These are phyloP conservation scores for Colletotrichum abscissum DNA, from an alignment of 2,329 filamentous ascomycete genomes.

Conservation along the genomic window DNA sequence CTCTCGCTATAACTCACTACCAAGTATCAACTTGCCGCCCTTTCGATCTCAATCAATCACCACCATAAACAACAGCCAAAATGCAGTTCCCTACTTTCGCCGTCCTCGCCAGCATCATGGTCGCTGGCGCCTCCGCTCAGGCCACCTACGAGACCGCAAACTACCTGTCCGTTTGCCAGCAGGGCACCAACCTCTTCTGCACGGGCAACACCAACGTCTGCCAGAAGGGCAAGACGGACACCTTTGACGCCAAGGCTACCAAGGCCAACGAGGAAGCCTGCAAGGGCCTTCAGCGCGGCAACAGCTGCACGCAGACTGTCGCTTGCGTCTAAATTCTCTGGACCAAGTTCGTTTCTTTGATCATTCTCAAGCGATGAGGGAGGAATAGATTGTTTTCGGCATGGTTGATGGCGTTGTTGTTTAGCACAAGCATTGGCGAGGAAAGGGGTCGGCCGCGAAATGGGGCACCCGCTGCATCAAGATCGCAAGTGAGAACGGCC, in stretches of 20 bases:
- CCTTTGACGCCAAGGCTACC: conserved; percentile 17
- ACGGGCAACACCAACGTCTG: conserved; percentile 17
- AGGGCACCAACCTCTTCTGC: conserved; percentile 18
- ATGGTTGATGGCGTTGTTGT: no score
- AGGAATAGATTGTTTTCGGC: not conserved
- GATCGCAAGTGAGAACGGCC: not conserved
- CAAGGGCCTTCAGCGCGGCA: not conserved
- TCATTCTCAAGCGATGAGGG: not conserved
- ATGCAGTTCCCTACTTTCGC: conserved; percentile 19
- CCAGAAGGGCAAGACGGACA: conserved; percentile 2
- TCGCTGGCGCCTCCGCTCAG: not conserved
- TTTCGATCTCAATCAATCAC: not conserved
- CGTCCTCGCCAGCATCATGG: conserved; percentile 1
- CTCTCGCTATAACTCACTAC: not conserved
- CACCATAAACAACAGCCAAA: not conserved
- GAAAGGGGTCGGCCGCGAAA: no score
- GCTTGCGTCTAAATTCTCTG: not conserved
- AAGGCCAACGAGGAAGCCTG: conserved; percentile 14
- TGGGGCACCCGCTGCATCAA: not conserved
- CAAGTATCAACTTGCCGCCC: not conserved
- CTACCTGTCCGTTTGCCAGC: conserved; percentile 10
- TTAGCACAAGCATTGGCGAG: no score
- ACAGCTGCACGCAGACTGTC: conserved; percentile 18
- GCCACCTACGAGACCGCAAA: conserved; percentile 7
- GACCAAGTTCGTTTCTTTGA: not conserved